These are phyloP conservation scores for Populus euphratica DNA, from an alignment of 345 rosid genomes.

Conservation along the genomic window DNA sequence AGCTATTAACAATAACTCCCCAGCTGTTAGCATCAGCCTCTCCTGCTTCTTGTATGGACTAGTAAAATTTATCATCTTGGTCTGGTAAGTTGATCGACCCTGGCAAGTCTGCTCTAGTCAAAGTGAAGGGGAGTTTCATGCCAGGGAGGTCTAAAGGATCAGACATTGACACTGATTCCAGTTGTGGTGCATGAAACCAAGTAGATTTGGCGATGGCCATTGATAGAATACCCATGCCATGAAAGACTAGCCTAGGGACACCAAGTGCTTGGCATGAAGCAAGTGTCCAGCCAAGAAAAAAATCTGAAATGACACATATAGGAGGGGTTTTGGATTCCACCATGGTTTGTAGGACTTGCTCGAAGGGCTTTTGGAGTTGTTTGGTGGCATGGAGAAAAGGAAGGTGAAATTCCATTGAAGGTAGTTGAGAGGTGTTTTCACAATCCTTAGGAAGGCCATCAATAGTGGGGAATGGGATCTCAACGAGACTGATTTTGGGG, in stretches of 20 bases:
- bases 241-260: constrained; percentile 19
- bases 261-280: constrained; percentile 4
- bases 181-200: neutral
- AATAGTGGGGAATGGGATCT: constrained; percentile 18
- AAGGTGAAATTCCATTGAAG: constrained; percentile 9
- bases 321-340: constrained; percentile 12
- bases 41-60: constrained; percentile 2
- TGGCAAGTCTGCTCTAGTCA: constrained; percentile 12
- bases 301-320: constrained; percentile 20
- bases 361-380: constrained; percentile 15
- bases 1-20: constrained; percentile 27
- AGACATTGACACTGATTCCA: neutral
- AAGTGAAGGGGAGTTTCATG: constrained; percentile 15
- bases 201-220: constrained; percentile 11
- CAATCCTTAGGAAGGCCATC: constrained; percentile 15
- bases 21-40: constrained; percentile 19
- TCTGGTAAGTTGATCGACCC: neutral
- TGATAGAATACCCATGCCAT: constrained; percentile 22
- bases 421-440: constrained; percentile 21
- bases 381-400: constrained; percentile 18
- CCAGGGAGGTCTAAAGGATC: constrained; percentile 8
- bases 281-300: constrained; percentile 30
- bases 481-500: neutral
- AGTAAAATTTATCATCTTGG: neutral
- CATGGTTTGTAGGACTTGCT: neutral